A percentile compares a stretch with the other conserved stretches of the same genome.
These are phyloP conservation scores for Lathyrus oleraceus DNA, from an alignment of 306 rosid species.

Conservation along the genomic window DNA sequence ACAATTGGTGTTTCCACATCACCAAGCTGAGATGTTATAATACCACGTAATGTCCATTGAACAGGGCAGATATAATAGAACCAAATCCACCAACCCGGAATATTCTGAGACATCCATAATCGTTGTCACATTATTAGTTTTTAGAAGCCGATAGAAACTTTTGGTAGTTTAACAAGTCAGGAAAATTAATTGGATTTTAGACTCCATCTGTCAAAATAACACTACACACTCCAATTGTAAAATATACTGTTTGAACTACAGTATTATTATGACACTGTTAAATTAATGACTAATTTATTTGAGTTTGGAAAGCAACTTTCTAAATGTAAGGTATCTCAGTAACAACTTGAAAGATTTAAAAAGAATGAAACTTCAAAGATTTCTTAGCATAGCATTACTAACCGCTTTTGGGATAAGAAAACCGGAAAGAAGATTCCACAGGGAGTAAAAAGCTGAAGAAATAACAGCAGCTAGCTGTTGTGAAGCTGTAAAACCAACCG, in stretches of 20 bases:
- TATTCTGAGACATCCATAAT: conserved; percentile 44
- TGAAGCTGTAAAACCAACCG: conserved; percentile 84
- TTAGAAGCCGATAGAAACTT: neutral
- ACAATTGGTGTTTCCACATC: conserved; percentile 60
- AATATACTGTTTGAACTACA: neutral
- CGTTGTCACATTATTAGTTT: neutral
- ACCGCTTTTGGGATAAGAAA: conserved; percentile 88
- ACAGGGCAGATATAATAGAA: conserved; percentile 84
- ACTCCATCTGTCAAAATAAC: neutral
- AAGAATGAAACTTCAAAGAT: neutral
- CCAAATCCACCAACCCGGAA: conserved; percentile 96
- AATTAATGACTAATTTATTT: neutral
- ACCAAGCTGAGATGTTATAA: conserved; percentile 87
- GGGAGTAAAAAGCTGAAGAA: conserved; percentile 91
- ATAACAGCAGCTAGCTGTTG: conserved; percentile 78
- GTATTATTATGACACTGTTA: neutral
- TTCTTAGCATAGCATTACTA: conserved; percentile 39
- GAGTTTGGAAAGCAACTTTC: neutral
- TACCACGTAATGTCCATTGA: conserved; percentile 87
- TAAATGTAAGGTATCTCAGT: neutral
- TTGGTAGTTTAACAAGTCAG: neutral
- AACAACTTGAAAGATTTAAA: neutral
- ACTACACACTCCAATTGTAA: neutral
- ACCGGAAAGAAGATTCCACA: conserved; percentile 97
- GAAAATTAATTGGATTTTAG: neutral